Base-by-base conservation (phyloP, 2,329 filamentous ascomycete genomes). In the Diplodia seriata region DNA sequence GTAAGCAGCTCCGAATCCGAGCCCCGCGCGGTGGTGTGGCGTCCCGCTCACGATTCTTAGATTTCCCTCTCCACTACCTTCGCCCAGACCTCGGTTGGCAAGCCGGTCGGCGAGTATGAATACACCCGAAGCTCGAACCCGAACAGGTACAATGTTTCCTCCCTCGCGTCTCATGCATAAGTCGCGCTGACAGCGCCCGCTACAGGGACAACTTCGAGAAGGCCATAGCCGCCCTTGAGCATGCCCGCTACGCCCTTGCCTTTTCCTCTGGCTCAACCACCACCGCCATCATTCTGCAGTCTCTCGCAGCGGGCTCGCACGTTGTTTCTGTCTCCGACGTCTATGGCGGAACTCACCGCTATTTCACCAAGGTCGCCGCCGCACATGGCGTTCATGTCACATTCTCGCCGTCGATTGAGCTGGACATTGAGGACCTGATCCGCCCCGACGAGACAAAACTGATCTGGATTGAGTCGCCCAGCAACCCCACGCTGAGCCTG, bases 1-100 rank as follows among this genome's bases (percentile, higher is more conserved):
- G 86, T 88, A 77, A 71, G 84, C 71, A 20, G 36, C 51, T 12
- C 26, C 11, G 12, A 31, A 18, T 12, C 31, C 18, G 12, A 47
- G 26, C 51, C 20, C 51, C 68, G n/a, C 65, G 18, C 29, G 53
- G 40, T 31, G 9, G 23, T 50, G 51, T 57, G 49, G 43, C 49
- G 70, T 73, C 55, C 73, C 69, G 40, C 67, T 71, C 20, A 64
- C 56, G 40, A 14, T 2, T 36, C 38, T 59, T 71, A 88, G 85
- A 97, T 99, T 79, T 97, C 94, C 11, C 88, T 99, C 29, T 97
- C 94, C 29, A 98, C 95, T 18, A 99, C 95, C 6, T 99, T 94
- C 77, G 93, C 92, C n/a, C 95, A 99, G 83, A 90, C 89, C 15
- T 87, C 89, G 14, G 93, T 97, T 26, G 95, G 94, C 71, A 88